These are phyloP conservation scores for Mesembryanthemum crystallinum DNA, from an alignment of 148 eudicot genomes.

Conservation along the genomic window DNA sequence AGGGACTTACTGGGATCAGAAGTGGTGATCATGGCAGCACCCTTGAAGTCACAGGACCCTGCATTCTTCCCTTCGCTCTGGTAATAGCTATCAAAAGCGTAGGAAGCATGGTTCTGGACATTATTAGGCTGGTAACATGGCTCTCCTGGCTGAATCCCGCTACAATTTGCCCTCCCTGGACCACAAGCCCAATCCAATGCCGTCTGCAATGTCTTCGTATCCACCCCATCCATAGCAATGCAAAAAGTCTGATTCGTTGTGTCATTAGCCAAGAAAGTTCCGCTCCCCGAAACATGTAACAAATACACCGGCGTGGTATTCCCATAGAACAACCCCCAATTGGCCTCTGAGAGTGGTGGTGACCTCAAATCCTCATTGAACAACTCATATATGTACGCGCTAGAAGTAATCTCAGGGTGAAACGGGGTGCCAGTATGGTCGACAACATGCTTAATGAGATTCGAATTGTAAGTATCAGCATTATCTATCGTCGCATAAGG, in stretches of 20 bases:
- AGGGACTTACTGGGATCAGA: slow-evolving; percentile 76
- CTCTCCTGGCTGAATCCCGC: slow-evolving; percentile 86
- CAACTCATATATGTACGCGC: slow-evolving; percentile 76
- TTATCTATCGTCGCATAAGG: slow-evolving; percentile 77
- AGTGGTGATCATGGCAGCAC: slow-evolving; percentile 80
- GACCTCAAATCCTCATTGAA: slow-evolving; percentile 93
- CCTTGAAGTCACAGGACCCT: slow-evolving; percentile 92
- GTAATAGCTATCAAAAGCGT: slow-evolving; percentile 89
- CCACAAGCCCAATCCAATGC: slow-evolving; percentile 99
- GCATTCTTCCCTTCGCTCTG: slow-evolving; percentile 59
- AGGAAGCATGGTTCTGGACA: slow-evolving; percentile 77
- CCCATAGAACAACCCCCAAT: slow-evolving; percentile 87
- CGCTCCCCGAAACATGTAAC: slow-evolving; percentile 76
- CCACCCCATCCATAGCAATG: slow-evolving; percentile 63
- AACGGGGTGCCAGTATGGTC: slow-evolving; percentile 70
- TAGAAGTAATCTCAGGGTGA: slow-evolving; percentile 74
- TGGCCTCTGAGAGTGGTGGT: slow-evolving; percentile 84
- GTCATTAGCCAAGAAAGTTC: slow-evolving; percentile 83
- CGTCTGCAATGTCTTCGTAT: slow-evolving; percentile 60
- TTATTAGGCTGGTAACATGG: slow-evolving; percentile 76
- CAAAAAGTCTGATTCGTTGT: slow-evolving; percentile 84
- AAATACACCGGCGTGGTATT: slow-evolving; percentile 69
- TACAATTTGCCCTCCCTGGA: slow-evolving; percentile 88
- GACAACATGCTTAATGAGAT: slow-evolving; percentile 70
- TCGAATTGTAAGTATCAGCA: slow-evolving; percentile 80